Evolutionary conservation across 495 filamentous ascomycete species (phyloP).

Genomic region (Clavariopsis aquatica): DNA sequence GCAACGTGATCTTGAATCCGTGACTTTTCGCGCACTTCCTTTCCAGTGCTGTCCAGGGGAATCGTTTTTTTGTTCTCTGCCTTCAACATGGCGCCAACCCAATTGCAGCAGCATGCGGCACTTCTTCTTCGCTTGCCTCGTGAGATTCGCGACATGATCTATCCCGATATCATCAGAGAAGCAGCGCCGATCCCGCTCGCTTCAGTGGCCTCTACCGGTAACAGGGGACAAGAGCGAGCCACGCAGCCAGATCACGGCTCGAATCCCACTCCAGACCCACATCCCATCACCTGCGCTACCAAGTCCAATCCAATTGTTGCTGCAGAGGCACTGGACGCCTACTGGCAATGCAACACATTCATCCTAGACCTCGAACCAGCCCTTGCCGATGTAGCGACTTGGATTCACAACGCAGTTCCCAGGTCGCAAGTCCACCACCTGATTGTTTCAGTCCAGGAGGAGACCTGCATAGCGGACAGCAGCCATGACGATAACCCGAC

Average conservation of each 20-base stretch:
- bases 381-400: background rate
- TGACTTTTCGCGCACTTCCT: background rate
- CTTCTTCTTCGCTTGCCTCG: slow-evolving; percentile 11
- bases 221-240: too few relatives aligned
- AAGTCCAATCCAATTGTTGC: slow-evolving; percentile 5
- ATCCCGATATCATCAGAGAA: background rate
- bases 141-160: slow-evolving; percentile 17
- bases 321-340: slow-evolving; percentile 18
- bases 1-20: background rate
- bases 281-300: background rate
- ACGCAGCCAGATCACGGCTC: too few relatives aligned
- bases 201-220: background rate
- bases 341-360: slow-evolving; percentile 22
- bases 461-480: too few relatives aligned
- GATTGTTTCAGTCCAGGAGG: background rate
- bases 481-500: background rate
- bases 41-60: background rate
- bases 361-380: background rate
- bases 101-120: background rate
- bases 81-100: background rate
- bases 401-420: background rate
- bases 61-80: background rate
- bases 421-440: slow-evolving; percentile 15
- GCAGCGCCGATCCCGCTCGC: background rate
- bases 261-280: background rate